Conservation (phyloP, 306 rosid genomes). For the Vicia villosa region DNA sequence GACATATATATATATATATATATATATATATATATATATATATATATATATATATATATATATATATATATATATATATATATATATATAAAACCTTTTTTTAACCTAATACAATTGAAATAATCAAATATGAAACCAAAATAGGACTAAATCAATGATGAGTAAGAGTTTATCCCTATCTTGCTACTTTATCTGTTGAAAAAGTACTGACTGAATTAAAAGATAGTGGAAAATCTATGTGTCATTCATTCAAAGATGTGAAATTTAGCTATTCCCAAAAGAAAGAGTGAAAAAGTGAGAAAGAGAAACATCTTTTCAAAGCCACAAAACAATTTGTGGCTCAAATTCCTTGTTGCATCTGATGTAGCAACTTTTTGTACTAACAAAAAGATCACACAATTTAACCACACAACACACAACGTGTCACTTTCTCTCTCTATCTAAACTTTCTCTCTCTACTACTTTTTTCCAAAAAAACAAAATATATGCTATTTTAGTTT, state of each 20-base stretch:
- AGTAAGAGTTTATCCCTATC: not conserved
- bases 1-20: no score
- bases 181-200: not conserved
- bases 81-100: no score
- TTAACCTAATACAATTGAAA: no score
- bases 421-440: constrained; percentile 32
- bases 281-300: constrained; percentile 24
- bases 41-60: no score
- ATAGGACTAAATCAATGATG: no score
- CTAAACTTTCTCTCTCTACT: constrained; percentile 5
- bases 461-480: not conserved
- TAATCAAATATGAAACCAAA: no score
- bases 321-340: constrained; percentile 43
- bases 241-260: constrained; percentile 30
- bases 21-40: no score
- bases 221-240: constrained; percentile 13
- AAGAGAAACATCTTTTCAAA: constrained; percentile 32
- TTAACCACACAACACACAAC: constrained; percentile 20
- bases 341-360: constrained; percentile 30
- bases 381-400: not conserved
- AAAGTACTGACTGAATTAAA: constrained; percentile 19
- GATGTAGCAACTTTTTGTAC: constrained; percentile 28
- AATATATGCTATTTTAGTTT: not conserved
- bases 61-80: no score
- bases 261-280: not conserved